Evolutionary conservation across 225 moss, liverwort and hornwort species (phyloP).

Genomic region (Physcomitrellopsis africana): DNA sequence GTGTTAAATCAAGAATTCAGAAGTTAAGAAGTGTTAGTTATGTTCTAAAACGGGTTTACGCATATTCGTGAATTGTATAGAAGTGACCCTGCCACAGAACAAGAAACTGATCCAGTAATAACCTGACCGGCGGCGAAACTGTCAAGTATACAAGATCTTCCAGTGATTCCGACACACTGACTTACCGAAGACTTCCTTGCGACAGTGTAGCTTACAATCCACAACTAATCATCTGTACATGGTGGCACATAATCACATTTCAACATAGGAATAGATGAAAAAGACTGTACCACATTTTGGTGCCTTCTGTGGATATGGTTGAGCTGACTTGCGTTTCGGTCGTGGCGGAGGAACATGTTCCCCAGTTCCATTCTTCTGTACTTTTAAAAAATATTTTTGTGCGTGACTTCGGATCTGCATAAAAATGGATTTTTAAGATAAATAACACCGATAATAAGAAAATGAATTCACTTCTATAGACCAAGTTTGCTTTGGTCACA

Average conservation of each 20-base stretch:
- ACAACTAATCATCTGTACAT: background rate
- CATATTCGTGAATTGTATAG: background rate
- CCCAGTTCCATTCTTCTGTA: slow-evolving; percentile 99
- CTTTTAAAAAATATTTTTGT: slow-evolving; percentile 98
- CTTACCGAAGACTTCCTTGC: too few relatives aligned
- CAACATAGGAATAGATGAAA: background rate
- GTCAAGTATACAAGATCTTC: background rate
- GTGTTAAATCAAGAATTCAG: slow-evolving; percentile 8
- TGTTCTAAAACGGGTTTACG: too few relatives aligned
- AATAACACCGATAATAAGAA: background rate
- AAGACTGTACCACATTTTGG: slow-evolving; percentile 70
- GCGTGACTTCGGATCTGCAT: slow-evolving; percentile 93
- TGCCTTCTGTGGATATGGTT: slow-evolving; percentile 97
- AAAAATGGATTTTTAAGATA: background rate
- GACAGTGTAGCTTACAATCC: background rate
- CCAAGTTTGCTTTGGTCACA: too few relatives aligned
- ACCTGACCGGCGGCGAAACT: background rate
- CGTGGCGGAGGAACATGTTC: slow-evolving; percentile 99
- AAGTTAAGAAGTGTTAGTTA: background rate
- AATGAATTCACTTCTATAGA: too few relatives aligned
- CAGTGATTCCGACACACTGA: too few relatives aligned
- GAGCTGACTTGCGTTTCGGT: slow-evolving; percentile 94
- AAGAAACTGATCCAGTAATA: background rate
- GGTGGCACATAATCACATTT: background rate
- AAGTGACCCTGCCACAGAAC: background rate